Conservation (phyloP, 2,329 filamentous ascomycete species). For the Xylariaceae sp. region DNA sequence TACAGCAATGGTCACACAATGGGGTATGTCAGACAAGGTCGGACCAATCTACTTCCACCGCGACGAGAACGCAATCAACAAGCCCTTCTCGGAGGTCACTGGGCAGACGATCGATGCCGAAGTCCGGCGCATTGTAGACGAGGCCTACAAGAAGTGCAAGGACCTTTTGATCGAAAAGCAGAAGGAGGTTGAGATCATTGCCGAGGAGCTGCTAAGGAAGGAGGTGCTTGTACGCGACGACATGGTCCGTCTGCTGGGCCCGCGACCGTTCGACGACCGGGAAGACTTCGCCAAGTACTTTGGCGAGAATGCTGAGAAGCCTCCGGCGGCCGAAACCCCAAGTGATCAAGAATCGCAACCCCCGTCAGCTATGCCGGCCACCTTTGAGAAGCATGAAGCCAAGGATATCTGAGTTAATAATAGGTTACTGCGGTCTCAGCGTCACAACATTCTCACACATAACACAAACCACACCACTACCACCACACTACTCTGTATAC, state of each 20-base stretch:
- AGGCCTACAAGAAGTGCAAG: slow-evolving; percentile 87
- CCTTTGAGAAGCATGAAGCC: slow-evolving; percentile 26
- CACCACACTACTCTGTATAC: slow-evolving; percentile 12
- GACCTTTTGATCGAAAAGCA: slow-evolving; percentile 81
- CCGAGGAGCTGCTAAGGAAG: slow-evolving; percentile 87
- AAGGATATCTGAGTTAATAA: slow-evolving; percentile 23
- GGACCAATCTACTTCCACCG: slow-evolving; percentile 89
- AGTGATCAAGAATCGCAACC: slow-evolving; percentile 9
- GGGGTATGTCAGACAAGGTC: slow-evolving; percentile 94
- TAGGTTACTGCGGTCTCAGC: background rate
- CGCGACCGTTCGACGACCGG: slow-evolving; percentile 75
- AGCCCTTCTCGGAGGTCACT: slow-evolving; percentile 93
- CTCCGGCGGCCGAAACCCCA: slow-evolving; percentile 44
- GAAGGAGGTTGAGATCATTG: slow-evolving; percentile 79
- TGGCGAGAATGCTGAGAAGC: slow-evolving; percentile 49
- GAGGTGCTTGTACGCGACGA: slow-evolving; percentile 90
- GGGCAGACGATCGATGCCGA: slow-evolving; percentile 88
- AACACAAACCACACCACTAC: background rate
- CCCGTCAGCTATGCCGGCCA: slow-evolving; percentile 26
- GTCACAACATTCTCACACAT: too few species aligned
- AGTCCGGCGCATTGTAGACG: slow-evolving; percentile 84
- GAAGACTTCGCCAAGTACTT: slow-evolving; percentile 97
- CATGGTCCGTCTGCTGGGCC: slow-evolving; percentile 81
- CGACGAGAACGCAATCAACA: slow-evolving; percentile 74
- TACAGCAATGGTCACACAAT: slow-evolving; percentile 97